Conservation (phyloP, 2,329 filamentous ascomycete genomes). For the Alternaria angustiovoidea region DNA sequence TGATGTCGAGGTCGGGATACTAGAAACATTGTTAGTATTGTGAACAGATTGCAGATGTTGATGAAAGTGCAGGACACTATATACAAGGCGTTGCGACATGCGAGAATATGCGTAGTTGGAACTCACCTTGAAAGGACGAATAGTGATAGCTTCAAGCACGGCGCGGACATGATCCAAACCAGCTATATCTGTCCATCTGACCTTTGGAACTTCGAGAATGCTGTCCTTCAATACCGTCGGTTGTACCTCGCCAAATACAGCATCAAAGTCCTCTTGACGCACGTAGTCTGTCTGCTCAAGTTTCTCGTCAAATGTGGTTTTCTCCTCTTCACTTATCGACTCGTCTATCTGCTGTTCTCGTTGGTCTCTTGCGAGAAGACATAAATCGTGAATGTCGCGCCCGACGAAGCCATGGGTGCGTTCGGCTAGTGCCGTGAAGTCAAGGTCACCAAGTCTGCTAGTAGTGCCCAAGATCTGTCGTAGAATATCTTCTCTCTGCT, state of each 20-base stretch:
- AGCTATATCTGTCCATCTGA: constrained; percentile 87
- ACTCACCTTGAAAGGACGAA: constrained; percentile 64
- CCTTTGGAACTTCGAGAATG: constrained; percentile 84
- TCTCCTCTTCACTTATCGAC: constrained; percentile 30
- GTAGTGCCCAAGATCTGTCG: constrained; percentile 55
- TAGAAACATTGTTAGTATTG: constrained; percentile 19
- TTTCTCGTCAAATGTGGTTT: constrained; percentile 29
- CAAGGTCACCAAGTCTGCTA: constrained; percentile 60
- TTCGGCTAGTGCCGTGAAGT: constrained; percentile 67
- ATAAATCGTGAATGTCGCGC: constrained; percentile 74
- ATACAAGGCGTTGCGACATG: not conserved
- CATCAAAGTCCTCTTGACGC: constrained; percentile 64
- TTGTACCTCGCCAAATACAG: constrained; percentile 72
- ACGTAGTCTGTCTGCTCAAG: constrained; percentile 33
- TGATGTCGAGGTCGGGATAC: constrained; percentile 47
- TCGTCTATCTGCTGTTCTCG: constrained; percentile 30
- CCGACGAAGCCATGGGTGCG: constrained; percentile 89
- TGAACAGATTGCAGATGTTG: not conserved
- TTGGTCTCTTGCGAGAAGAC: constrained; percentile 61
- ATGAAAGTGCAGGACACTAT: not conserved
- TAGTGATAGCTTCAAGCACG: constrained; percentile 64
- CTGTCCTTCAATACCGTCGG: constrained; percentile 90
- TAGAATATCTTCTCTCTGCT: constrained; percentile 77
- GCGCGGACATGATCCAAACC: constrained; percentile 79
- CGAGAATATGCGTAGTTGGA: not conserved